Evolutionary conservation across 345 rosid species (phyloP).

Genomic region (Ceriops decandra): DNA sequence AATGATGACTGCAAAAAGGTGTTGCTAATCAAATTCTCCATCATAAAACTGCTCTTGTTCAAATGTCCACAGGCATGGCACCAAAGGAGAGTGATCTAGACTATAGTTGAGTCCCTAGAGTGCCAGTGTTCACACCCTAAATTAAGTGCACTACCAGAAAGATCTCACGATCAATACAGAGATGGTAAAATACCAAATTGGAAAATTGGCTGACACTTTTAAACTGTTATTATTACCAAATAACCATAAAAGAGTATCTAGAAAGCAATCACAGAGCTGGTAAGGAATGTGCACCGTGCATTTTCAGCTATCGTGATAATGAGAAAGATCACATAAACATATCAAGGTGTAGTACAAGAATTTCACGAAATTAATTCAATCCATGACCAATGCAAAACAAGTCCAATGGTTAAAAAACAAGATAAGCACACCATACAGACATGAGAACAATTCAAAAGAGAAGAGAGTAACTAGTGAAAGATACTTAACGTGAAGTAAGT

Average conservation of each 20-base stretch:
- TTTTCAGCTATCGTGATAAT: not conserved
- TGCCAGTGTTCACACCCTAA: not conserved
- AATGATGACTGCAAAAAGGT: not conserved
- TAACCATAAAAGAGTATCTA: not conserved
- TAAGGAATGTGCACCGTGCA: not conserved
- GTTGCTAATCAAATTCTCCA: not conserved
- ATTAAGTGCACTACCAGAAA: not conserved
- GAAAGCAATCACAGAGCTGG: not conserved
- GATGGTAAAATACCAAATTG: constrained; percentile 1
- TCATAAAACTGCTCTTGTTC: not conserved
- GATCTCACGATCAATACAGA: not conserved
- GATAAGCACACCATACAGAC: not conserved
- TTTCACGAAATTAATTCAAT: not conserved
- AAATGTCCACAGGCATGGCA: not conserved
- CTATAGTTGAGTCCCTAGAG: not conserved
- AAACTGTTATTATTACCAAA: not conserved
- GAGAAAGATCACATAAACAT: too few relatives aligned
- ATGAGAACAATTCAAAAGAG: not conserved
- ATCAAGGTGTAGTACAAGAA: not conserved
- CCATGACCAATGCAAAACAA: too few relatives aligned
- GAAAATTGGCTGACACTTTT: not conserved
- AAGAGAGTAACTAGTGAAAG: constrained; percentile 4
- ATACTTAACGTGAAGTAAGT: constrained; percentile 93
- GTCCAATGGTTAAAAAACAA: not conserved
- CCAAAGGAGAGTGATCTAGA: not conserved